Evolutionary conservation across 495 filamentous ascomycete species (phyloP).

Genomic region (Aspergillus ostianus): DNA sequence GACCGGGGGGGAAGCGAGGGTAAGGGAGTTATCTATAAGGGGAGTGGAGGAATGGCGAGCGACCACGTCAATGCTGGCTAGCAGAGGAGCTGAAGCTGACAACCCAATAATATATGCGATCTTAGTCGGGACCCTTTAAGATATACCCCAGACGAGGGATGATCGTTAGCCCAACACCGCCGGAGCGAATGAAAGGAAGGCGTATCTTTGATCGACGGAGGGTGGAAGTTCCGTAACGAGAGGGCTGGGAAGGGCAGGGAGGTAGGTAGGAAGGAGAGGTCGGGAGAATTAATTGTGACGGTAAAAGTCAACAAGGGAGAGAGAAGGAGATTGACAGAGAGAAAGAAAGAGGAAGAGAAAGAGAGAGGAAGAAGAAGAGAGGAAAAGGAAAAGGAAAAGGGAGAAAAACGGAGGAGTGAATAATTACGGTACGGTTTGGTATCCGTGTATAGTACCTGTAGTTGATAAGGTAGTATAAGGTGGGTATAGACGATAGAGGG

Average conservation of each 20-base stretch:
- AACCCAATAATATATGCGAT: background rate
- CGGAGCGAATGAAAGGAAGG: conserved; percentile 20
- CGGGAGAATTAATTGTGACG: background rate
- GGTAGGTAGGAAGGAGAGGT: conserved; percentile 1
- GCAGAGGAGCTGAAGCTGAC: conserved; percentile 4
- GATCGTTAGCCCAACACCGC: conserved; percentile 15
- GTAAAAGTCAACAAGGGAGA: background rate
- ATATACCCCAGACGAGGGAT: conserved; percentile 3
- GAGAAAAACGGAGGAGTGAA: conserved; percentile 7
- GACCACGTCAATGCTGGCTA: conserved; percentile 10
- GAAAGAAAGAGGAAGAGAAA: conserved; percentile 4
- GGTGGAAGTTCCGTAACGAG: conserved; percentile 18
- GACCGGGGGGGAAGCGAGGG: conserved; percentile 8
- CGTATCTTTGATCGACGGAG: conserved; percentile 25
- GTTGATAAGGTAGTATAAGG: too few relatives aligned
- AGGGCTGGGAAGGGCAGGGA: conserved; percentile 15
- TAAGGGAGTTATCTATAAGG: conserved; percentile 1
- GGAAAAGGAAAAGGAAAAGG: conserved; percentile 11
- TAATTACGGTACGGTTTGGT: background rate
- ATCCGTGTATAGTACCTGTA: background rate
- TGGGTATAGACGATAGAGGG: too few relatives aligned
- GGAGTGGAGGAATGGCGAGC: conserved; percentile 4
- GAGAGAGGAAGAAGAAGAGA: conserved; percentile 13
- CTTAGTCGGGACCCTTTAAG: background rate
- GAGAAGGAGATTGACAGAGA: conserved; percentile 1